A percentile compares a stretch with the other conserved stretches of the same genome.
These are phyloP conservation scores for Starmerella floris DNA, from an alignment of 805 yeast genomes.

Conservation along the genomic window DNA sequence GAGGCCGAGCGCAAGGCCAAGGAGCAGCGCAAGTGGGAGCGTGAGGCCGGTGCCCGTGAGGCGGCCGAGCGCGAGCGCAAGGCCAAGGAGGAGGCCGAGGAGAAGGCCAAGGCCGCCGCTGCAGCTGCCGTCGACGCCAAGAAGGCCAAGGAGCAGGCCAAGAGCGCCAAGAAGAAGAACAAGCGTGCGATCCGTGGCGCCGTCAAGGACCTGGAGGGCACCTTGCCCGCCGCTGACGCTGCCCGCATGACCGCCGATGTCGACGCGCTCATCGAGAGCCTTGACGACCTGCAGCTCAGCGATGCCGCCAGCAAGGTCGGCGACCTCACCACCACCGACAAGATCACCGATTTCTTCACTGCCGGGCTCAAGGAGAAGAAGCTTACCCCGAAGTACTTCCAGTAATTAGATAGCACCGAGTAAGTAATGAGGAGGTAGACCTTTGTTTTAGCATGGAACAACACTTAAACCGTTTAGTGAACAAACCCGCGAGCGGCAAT, in stretches of 20 bases:
- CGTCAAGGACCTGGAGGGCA: slow-evolving; percentile 67
- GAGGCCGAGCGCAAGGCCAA: slow-evolving; percentile 89
- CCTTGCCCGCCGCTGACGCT: slow-evolving; percentile 45
- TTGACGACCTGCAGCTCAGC: slow-evolving; percentile 67
- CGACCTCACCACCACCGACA: slow-evolving; percentile 40
- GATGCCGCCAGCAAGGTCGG: slow-evolving; percentile 60
- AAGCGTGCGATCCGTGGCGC: slow-evolving; percentile 74
- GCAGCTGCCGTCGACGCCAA: slow-evolving; percentile 46
- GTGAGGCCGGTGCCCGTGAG: slow-evolving; percentile 92
- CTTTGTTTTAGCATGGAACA: too few species aligned
- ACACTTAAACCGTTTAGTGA: too few species aligned
- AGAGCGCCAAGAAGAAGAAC: slow-evolving; percentile 85
- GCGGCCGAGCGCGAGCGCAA: slow-evolving; percentile 88
- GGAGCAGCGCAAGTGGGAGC: slow-evolving; percentile 93
- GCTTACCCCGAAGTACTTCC: slow-evolving; percentile 23
- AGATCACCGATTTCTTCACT: slow-evolving; percentile 33
- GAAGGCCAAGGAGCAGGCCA: slow-evolving; percentile 90
- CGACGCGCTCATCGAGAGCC: slow-evolving; percentile 60
- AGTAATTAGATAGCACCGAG: too few species aligned
- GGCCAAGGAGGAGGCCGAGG: slow-evolving; percentile 77
- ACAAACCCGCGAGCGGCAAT: too few species aligned
- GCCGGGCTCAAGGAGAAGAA: slow-evolving; percentile 18
- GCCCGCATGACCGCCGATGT: slow-evolving; percentile 43
- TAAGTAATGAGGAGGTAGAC: too few species aligned
- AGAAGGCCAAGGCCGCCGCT: slow-evolving; percentile 62